Conservation (phyloP, 305 asterid genomes). For the Petunia hybrid region DNA sequence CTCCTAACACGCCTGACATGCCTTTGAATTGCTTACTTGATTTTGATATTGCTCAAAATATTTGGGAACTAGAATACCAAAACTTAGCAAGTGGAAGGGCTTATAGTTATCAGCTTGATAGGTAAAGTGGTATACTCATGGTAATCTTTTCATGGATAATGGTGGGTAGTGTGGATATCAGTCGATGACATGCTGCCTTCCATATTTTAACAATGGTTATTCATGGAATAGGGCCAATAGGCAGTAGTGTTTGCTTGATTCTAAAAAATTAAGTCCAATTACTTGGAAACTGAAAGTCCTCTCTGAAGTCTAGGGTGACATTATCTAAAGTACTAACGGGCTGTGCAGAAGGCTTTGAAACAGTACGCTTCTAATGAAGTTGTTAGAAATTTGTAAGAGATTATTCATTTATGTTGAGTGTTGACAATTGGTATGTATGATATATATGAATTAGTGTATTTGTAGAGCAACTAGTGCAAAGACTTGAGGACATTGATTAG, state of each 20-base stretch:
- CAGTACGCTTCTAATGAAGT: background rate
- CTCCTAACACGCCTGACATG: background rate
- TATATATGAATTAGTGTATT: constrained; percentile 13
- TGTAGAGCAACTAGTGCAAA: background rate
- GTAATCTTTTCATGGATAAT: background rate
- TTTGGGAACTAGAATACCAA: constrained; percentile 20
- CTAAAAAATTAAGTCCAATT: constrained; percentile 12
- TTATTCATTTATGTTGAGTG: background rate
- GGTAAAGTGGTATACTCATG: constrained; percentile 2
- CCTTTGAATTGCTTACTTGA: constrained; percentile 20
- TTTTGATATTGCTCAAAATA: constrained; percentile 9
- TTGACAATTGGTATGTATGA: background rate
- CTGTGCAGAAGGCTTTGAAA: background rate
- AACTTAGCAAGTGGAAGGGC: constrained; percentile 5
- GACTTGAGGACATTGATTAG: background rate
- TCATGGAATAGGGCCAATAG: background rate
- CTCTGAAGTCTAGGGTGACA: constrained; percentile 2
- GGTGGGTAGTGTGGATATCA: constrained; percentile 22
- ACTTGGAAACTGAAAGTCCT: background rate
- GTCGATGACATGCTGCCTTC: background rate
- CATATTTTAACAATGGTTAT: background rate
- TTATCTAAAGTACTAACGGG: constrained; percentile 4
- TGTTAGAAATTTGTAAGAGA: background rate
- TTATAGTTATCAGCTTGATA: background rate
- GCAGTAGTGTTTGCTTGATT: background rate